phyloP scores from a whole-genome alignment of 1,284 basidiomycete species.

The Heterobasidion annosum region DNA sequence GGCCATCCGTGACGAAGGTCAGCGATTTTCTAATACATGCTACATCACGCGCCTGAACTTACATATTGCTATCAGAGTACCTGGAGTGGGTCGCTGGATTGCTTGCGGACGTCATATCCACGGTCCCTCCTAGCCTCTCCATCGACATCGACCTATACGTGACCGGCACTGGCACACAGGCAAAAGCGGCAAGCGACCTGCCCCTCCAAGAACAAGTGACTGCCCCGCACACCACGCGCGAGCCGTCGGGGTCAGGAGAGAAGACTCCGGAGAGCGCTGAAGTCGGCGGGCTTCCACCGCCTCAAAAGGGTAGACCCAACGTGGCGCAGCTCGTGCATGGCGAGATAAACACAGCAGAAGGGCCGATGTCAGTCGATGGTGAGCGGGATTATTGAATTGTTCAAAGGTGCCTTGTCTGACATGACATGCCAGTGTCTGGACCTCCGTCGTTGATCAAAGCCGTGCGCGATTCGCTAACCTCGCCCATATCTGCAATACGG shows the following conservation, averaged over 20 bases:
- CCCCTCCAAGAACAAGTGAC: neutral
- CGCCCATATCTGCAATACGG: neutral
- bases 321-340: slow-evolving; percentile 14
- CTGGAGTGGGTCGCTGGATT: slow-evolving; percentile 31
- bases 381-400: slow-evolving; percentile 1
- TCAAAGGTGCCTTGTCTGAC: neutral
- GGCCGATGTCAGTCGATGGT: slow-evolving; percentile 25
- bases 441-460: neutral
- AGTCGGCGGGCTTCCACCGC: slow-evolving; percentile 1
- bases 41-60: too few species aligned
- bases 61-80: slow-evolving; percentile 19
- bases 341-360: slow-evolving; percentile 15
- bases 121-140: slow-evolving; percentile 19
- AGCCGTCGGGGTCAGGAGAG: slow-evolving; percentile 2
- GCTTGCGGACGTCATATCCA: slow-evolving; percentile 21
- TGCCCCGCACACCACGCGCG: neutral
- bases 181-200: neutral
- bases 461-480: neutral
- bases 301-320: slow-evolving; percentile 18
- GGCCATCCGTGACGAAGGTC: slow-evolving; percentile 32
- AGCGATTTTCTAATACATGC: neutral
- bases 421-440: slow-evolving; percentile 2
- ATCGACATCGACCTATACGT: slow-evolving; percentile 29
- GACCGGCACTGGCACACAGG: slow-evolving; percentile 15
- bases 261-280: slow-evolving; percentile 4